Conservation (phyloP, 163 green algal genomes). For the Chlorella variabilis region DNA sequence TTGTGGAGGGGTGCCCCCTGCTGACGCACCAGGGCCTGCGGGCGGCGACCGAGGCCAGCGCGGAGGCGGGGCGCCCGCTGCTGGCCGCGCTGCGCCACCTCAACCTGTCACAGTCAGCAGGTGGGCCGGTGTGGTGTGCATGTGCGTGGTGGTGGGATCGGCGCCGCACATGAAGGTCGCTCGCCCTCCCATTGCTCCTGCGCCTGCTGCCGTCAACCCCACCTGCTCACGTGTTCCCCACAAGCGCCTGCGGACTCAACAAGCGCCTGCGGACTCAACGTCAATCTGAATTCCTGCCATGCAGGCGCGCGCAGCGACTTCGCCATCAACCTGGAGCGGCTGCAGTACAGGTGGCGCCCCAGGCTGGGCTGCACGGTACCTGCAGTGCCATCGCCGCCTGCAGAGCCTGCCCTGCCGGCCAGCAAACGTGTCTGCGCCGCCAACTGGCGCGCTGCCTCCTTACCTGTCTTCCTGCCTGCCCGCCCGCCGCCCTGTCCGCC, state of each 20-base stretch:
- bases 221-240: too few relatives aligned
- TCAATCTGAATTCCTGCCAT: too few relatives aligned
- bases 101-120: conserved; percentile 29
- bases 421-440: too few relatives aligned
- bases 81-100: conserved; percentile 30
- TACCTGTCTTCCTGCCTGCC: too few relatives aligned
- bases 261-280: too few relatives aligned
- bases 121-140: too few relatives aligned
- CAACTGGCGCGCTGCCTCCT: too few relatives aligned
- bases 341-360: conserved; percentile 40
- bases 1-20: conserved; percentile 35
- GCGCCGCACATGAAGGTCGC: background rate
- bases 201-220: too few relatives aligned
- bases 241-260: too few relatives aligned
- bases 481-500: too few relatives aligned
- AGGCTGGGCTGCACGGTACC: too few relatives aligned
- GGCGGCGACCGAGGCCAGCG: conserved; percentile 10
- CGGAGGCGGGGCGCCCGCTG: conserved; percentile 20
- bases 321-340: conserved; percentile 15
- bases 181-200: background rate
- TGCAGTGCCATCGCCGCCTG: background rate
- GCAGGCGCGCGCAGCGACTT: conserved; percentile 30
- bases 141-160: too few relatives aligned
- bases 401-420: background rate
- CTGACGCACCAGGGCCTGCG: conserved; percentile 34